Evolutionary conservation across 2,329 filamentous ascomycete genomes (phyloP).

Genomic region (Didymella segeticola): DNA sequence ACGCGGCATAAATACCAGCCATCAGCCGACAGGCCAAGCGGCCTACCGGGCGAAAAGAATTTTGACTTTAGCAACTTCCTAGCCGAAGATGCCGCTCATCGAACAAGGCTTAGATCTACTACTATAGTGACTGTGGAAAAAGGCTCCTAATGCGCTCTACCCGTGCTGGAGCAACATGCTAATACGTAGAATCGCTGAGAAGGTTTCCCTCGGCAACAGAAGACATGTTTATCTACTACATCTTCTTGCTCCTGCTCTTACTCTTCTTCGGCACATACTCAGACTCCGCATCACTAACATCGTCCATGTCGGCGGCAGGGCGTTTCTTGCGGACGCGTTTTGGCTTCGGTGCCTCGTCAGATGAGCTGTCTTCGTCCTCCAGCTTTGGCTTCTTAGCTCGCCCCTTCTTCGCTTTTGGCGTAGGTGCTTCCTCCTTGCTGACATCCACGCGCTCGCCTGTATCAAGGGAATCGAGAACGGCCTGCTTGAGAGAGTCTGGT

Average conservation of each 20-base stretch:
- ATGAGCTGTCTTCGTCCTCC: neutral
- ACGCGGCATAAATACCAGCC: too few species aligned
- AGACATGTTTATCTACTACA: neutral
- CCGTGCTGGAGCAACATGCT: too few species aligned
- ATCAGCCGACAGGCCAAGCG: too few species aligned
- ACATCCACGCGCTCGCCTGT: constrained; percentile 16
- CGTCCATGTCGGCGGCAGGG: neutral
- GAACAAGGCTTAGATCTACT: too few species aligned
- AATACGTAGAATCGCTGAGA: too few species aligned
- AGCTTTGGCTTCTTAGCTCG: constrained; percentile 28
- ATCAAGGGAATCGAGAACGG: constrained; percentile 70
- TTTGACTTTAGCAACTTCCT: too few species aligned
- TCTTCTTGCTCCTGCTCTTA: neutral
- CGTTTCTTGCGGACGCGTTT: constrained; percentile 21
- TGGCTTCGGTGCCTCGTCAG: constrained; percentile 8
- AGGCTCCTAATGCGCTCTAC: too few species aligned
- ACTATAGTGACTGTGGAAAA: too few species aligned
- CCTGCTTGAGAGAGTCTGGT: constrained; percentile 69
- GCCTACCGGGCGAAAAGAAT: too few species aligned
- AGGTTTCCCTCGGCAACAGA: too few species aligned
- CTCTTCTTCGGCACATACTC: neutral
- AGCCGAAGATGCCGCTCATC: too few species aligned
- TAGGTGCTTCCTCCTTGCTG: neutral
- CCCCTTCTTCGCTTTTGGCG: constrained; percentile 17
- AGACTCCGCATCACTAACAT: neutral